Conservation (phyloP, 176 grass and related monocot genomes). For the Paspalum vaginatum region DNA sequence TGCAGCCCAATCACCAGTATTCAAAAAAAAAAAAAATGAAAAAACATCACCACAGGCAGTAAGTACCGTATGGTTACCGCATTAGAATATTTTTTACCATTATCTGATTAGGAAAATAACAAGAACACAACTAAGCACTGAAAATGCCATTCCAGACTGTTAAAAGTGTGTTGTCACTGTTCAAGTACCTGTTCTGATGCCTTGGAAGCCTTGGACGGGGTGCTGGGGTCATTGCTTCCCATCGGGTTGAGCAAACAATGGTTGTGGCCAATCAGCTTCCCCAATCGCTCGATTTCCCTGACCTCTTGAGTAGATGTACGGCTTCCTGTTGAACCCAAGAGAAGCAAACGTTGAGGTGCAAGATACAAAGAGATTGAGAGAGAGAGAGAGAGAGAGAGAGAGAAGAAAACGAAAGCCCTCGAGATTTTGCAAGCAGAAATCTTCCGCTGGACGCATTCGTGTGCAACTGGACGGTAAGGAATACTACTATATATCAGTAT, state of each 20-base stretch:
- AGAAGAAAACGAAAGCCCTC: neutral
- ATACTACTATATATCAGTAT: neutral
- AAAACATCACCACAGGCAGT: neutral
- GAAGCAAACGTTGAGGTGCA: neutral
- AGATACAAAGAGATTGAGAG: neutral
- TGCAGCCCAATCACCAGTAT: neutral
- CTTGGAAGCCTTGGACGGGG: slow-evolving; percentile 59
- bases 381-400: neutral
- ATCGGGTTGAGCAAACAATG: slow-evolving; percentile 27
- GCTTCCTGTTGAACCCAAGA: neutral
- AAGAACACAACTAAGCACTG: neutral
- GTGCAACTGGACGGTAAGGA: neutral
- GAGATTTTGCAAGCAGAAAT: neutral
- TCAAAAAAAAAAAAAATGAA: neutral
- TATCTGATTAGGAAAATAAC: neutral
- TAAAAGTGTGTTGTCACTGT: neutral
- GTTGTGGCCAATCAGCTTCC: neutral
- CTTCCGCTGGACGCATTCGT: no score
- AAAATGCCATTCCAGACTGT: neutral
- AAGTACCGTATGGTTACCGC: slow-evolving; percentile 1
- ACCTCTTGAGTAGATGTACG: neutral
- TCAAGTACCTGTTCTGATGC: slow-evolving; percentile 53
- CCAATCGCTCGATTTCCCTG: neutral
- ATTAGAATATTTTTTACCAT: neutral
- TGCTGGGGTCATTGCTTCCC: slow-evolving; percentile 59